These are phyloP conservation scores for Hypoxylon cercidicola DNA, from an alignment of 495 filamentous ascomycete species.

Conservation along the genomic window DNA sequence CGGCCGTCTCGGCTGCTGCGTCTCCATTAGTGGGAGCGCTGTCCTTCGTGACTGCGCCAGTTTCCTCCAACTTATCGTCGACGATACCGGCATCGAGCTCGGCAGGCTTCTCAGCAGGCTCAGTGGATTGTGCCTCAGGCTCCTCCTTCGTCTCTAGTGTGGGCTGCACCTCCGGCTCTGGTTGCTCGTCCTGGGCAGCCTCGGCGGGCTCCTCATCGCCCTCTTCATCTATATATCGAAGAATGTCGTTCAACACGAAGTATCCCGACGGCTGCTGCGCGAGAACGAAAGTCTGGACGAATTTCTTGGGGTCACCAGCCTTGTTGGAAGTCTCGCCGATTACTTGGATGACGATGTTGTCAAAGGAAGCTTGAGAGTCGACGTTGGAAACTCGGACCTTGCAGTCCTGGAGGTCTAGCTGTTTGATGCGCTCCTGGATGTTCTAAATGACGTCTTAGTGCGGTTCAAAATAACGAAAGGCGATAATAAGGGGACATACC, in stretches of 20 bases:
- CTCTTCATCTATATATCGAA: conserved; percentile 89
- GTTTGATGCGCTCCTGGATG: conserved; percentile 92
- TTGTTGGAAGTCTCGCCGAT: conserved; percentile 98
- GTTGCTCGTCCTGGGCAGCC: conserved; percentile 33
- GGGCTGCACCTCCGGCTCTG: conserved; percentile 56
- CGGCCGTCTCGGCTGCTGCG: conserved; percentile 48
- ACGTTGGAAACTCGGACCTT: conserved; percentile 99
- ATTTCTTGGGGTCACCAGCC: conserved; percentile 87
- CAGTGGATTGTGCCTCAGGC: conserved; percentile 53
- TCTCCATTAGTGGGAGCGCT: conserved; percentile 50
- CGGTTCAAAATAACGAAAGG: not conserved
- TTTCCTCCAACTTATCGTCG: conserved; percentile 63
- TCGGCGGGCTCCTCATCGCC: conserved; percentile 66
- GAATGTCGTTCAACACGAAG: conserved; percentile 98
- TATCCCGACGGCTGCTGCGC: conserved; percentile 96
- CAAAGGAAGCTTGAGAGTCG: conserved; percentile 90
- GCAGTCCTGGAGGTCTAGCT: conserved; percentile 94
- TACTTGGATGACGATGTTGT: conserved; percentile 95
- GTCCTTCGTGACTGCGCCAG: conserved; percentile 46
- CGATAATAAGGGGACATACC: conserved; percentile 63
- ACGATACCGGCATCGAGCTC: conserved; percentile 56
- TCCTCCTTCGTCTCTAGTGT: conserved; percentile 57
- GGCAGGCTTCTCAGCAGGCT: conserved; percentile 54
- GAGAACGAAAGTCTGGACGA: conserved; percentile 97
- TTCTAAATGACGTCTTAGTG: conserved; percentile 62